These are phyloP conservation scores for Lachnellula occidentalis DNA, from an alignment of 2,329 filamentous ascomycete species.

Conservation along the genomic window DNA sequence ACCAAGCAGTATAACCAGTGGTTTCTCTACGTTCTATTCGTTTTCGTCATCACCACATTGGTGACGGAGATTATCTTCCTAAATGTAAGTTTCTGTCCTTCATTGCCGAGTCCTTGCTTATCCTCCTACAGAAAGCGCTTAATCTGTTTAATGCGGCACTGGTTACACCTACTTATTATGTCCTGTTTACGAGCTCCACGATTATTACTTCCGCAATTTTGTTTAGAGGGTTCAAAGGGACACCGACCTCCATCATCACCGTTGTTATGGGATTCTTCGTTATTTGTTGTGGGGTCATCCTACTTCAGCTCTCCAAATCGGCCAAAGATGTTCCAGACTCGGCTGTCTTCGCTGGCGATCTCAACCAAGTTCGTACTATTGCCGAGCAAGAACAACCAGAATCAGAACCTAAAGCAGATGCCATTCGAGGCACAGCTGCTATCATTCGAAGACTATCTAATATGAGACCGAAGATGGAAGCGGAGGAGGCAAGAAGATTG, in stretches of 20 bases:
- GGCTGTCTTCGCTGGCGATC: conserved; percentile 84
- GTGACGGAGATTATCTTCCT: conserved; percentile 92
- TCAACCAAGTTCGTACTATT: conserved; percentile 93
- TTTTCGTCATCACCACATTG: conserved; percentile 85
- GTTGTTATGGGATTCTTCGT: conserved; percentile 90
- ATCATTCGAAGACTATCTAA: conserved; percentile 79
- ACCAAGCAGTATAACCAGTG: conserved; percentile 91
- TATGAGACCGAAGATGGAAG: conserved; percentile 70
- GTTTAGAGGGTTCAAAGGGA: conserved; percentile 91
- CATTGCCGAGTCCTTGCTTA: conserved; percentile 4
- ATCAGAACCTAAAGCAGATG: conserved; percentile 91
- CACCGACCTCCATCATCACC: conserved; percentile 71
- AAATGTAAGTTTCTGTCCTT: conserved; percentile 61
- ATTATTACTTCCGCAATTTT: conserved; percentile 91
- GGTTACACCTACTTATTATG: conserved; percentile 97
- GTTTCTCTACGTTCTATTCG: conserved; percentile 89
- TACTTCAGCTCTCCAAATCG: conserved; percentile 95
- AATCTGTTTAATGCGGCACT: conserved; percentile 96
- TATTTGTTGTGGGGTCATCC: conserved; percentile 87
- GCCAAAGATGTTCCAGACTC: conserved; percentile 95
- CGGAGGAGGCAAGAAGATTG: conserved; percentile 71
- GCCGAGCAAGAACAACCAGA: conserved; percentile 95
- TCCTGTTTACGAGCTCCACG: conserved; percentile 93
- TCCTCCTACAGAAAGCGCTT: conserved; percentile 74
- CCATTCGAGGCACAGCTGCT: conserved; percentile 84